A percentile compares a stretch with the other conserved stretches of the same genome.
Conservation (phyloP, 768 basidiomycete species). For the Scleroderma citrinum region DNA sequence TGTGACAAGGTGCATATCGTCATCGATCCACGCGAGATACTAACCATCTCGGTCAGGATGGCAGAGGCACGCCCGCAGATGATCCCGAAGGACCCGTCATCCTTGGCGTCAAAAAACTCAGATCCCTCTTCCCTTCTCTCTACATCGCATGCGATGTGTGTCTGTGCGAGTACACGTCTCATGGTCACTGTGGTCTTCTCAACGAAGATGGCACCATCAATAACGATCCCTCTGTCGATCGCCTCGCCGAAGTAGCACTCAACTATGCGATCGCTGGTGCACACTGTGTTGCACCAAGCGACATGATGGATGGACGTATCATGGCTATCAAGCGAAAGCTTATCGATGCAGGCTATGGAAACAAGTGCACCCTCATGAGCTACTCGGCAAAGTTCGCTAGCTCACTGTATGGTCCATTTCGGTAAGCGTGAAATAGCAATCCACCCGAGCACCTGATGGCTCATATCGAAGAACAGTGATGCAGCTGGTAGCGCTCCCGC, state of each 20-base stretch:
- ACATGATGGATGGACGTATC: conserved; percentile 99
- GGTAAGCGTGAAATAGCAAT: conserved; percentile 36
- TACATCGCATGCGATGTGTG: conserved; percentile 96
- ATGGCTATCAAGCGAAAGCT: conserved; percentile 81
- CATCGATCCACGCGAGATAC: not conserved
- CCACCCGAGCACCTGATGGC: no score
- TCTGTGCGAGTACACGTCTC: conserved; percentile 98
- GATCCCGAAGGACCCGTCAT: conserved; percentile 90
- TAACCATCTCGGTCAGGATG: conserved; percentile 52
- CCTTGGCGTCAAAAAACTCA: conserved; percentile 77
- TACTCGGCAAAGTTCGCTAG: conserved; percentile 99
- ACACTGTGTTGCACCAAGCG: conserved; percentile 96
- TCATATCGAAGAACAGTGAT: conserved; percentile 47
- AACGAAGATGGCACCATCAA: conserved; percentile 72
- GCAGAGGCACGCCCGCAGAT: conserved; percentile 80
- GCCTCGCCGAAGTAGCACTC: conserved; percentile 89
- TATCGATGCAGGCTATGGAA: conserved; percentile 79
- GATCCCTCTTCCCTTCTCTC: conserved; percentile 70
- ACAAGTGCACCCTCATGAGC: conserved; percentile 89
- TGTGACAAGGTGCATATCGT: conserved; percentile 57
- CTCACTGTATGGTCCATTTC: conserved; percentile 91
- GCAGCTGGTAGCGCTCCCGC: conserved; percentile 96
- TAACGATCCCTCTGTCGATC: conserved; percentile 69
- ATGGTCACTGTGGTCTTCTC: conserved; percentile 91
- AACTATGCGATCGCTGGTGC: conserved; percentile 94